These are phyloP conservation scores for Lippia alba DNA, from an alignment of 305 asterid genomes.

Conservation along the genomic window DNA sequence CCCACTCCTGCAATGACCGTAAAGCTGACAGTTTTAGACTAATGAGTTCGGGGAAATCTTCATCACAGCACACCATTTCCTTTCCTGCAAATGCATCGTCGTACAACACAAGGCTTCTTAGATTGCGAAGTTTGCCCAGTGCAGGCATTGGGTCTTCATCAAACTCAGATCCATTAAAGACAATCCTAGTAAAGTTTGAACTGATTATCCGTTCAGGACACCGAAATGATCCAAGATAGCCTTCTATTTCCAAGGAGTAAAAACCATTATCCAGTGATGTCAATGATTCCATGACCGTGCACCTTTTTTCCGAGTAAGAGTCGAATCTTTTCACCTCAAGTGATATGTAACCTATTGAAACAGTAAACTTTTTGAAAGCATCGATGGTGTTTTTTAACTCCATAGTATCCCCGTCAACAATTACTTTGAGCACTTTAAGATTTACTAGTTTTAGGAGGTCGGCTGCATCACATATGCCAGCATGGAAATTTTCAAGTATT, in stretches of 20 bases:
- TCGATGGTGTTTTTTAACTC: neutral
- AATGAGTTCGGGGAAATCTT: conserved; percentile 10
- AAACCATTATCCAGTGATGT: neutral
- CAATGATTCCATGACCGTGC: neutral
- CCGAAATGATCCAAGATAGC: neutral
- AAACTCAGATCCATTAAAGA: conserved; percentile 23
- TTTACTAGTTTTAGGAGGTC: conserved; percentile 11
- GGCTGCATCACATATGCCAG: conserved; percentile 13
- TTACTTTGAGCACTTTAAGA: conserved; percentile 12
- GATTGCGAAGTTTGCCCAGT: conserved; percentile 4
- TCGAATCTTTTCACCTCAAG: conserved; percentile 20
- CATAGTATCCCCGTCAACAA: conserved; percentile 11
- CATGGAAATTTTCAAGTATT: conserved; percentile 26
- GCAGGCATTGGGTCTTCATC: conserved; percentile 23
- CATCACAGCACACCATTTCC: neutral
- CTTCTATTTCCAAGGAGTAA: conserved; percentile 25
- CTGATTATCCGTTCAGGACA: neutral
- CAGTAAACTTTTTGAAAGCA: neutral
- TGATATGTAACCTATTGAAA: conserved; percentile 3
- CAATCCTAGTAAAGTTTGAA: neutral
- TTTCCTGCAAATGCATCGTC: conserved; percentile 22
- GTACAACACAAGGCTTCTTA: conserved; percentile 23
- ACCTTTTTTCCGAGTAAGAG: conserved; percentile 25
- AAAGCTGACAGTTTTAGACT: conserved; percentile 24
- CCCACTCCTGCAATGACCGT: conserved; percentile 3